A percentile compares a stretch with the other conserved stretches of the same genome.
Evolutionary conservation across 2,329 filamentous ascomycete genomes (phyloP).

Genomic region (Sporothrix variecibatus): DNA sequence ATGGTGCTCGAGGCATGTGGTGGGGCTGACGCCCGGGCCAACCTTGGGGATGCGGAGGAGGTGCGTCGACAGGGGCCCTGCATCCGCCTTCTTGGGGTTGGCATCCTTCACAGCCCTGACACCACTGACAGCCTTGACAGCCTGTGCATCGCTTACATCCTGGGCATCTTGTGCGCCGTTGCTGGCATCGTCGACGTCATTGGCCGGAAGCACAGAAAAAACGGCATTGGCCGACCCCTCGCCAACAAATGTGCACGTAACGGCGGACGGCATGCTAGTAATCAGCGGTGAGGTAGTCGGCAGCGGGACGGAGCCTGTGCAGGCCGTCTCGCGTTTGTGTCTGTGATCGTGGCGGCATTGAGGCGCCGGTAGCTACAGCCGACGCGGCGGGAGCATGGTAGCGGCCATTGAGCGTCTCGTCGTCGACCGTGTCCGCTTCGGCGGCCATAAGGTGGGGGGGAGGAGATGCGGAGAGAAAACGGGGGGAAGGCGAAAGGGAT

Average conservation of each 20-base stretch:
- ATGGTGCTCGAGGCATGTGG: conserved; percentile 43
- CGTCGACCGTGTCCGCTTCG: conserved; percentile 22
- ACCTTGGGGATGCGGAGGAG: conserved; percentile 45
- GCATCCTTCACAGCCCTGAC: background rate
- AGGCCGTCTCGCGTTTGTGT: background rate
- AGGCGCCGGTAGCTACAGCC: background rate
- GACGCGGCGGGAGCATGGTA: conserved; percentile 7
- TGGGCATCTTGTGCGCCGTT: background rate
- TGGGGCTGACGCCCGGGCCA: conserved; percentile 49
- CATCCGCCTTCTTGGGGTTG: conserved; percentile 8
- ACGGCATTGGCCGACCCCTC: conserved; percentile 80
- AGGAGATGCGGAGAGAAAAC: background rate
- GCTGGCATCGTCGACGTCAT: background rate
- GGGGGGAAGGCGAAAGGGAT: background rate
- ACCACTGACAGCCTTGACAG: background rate
- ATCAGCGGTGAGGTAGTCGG: conserved; percentile 25
- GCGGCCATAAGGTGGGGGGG: conserved; percentile 26
- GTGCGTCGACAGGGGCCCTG: conserved; percentile 24
- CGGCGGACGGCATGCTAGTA: conserved; percentile 22
- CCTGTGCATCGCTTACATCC: background rate
- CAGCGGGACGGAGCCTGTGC: background rate
- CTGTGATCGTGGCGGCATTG: conserved; percentile 5
- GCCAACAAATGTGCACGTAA: conserved; percentile 46
- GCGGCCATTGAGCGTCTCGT: conserved; percentile 22
- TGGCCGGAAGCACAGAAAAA: conserved; percentile 44